Percentiles rank a stretch among this genome's conserved stretches.
phyloP scores from a whole-genome alignment of 257 asterid species.

The Lycium ferocissimum region DNA sequence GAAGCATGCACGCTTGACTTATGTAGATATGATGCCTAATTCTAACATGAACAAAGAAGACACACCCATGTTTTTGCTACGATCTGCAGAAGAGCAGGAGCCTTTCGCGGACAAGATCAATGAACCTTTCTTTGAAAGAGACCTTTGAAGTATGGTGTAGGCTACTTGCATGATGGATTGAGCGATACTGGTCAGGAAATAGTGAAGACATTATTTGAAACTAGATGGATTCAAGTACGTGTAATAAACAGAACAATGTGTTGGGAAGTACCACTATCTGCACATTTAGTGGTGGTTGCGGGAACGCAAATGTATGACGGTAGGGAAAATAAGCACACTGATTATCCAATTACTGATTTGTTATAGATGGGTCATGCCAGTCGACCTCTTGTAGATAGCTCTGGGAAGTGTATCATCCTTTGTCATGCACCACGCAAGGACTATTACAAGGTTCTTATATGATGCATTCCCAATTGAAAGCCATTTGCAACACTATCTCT shows the following conservation, averaged over 20 bases:
- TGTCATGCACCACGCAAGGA: constrained; percentile 57
- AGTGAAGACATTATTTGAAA: constrained; percentile 49
- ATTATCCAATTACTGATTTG: constrained; percentile 54
- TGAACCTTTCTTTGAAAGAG: constrained; percentile 45
- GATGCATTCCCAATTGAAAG: constrained; percentile 58
- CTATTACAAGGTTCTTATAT: constrained; percentile 51
- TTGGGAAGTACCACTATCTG: constrained; percentile 54
- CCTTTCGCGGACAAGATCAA: constrained; percentile 45
- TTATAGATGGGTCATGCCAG: constrained; percentile 63
- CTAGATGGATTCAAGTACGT: constrained; percentile 56
- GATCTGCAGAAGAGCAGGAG: constrained; percentile 44
- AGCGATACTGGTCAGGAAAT: constrained; percentile 48
- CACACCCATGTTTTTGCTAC: constrained; percentile 39
- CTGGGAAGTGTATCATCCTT: constrained; percentile 56
- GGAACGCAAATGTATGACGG: constrained; percentile 56
- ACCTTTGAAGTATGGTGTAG: constrained; percentile 49
- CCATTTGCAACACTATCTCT: constrained; percentile 53
- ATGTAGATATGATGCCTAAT: constrained; percentile 54
- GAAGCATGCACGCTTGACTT: constrained; percentile 56
- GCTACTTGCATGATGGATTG: constrained; percentile 56
- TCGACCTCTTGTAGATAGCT: constrained; percentile 51
- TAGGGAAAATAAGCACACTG: constrained; percentile 50
- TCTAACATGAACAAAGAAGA: constrained; percentile 42
- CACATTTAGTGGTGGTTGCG: constrained; percentile 56
- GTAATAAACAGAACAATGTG: constrained; percentile 54